Conservation (phyloP, 2,329 filamentous ascomycete species). For the Nigrograna mackinnonii region DNA sequence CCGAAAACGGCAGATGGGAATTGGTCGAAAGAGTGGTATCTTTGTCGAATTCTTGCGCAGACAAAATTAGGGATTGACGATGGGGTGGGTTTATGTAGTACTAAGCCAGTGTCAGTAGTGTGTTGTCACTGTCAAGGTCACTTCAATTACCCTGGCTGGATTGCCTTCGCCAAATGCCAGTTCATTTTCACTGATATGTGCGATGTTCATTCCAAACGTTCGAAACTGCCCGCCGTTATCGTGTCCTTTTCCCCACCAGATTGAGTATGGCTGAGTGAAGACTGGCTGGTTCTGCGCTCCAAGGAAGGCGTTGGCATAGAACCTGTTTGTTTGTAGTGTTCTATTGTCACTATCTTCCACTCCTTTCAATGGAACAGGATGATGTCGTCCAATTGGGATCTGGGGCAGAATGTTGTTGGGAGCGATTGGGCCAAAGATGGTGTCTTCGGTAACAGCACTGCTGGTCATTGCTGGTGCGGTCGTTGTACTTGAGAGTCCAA, state of each 20-base stretch:
- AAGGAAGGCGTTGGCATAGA: constrained; percentile 74
- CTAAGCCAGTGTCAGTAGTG: constrained; percentile 20
- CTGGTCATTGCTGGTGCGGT: too few relatives aligned
- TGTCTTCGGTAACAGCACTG: too few relatives aligned
- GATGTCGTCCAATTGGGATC: constrained; percentile 40
- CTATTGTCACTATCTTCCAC: constrained; percentile 42
- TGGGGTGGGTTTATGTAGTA: constrained; percentile 83
- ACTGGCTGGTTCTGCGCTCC: constrained; percentile 69
- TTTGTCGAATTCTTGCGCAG: constrained; percentile 71
- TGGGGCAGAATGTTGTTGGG: constrained; percentile 45
- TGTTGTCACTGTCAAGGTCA: not conserved
- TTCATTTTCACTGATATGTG: constrained; percentile 71
- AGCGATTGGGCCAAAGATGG: constrained; percentile 48
- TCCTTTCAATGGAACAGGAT: constrained; percentile 44
- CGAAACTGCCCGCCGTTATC: constrained; percentile 57
- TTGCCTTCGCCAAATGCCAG: constrained; percentile 63
- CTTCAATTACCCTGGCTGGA: constrained; percentile 27
- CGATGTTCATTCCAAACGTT: constrained; percentile 75
- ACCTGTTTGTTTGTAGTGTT: constrained; percentile 73
- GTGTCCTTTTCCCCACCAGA: constrained; percentile 48
- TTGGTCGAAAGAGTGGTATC: constrained; percentile 61
- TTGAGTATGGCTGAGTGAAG: constrained; percentile 68
- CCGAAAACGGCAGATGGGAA: constrained; percentile 59
- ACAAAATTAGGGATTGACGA: constrained; percentile 79
- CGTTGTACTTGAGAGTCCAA: too few relatives aligned